phyloP scores from a whole-genome alignment of 2,329 filamentous ascomycete species.

The Pezizomycotina sp. region DNA sequence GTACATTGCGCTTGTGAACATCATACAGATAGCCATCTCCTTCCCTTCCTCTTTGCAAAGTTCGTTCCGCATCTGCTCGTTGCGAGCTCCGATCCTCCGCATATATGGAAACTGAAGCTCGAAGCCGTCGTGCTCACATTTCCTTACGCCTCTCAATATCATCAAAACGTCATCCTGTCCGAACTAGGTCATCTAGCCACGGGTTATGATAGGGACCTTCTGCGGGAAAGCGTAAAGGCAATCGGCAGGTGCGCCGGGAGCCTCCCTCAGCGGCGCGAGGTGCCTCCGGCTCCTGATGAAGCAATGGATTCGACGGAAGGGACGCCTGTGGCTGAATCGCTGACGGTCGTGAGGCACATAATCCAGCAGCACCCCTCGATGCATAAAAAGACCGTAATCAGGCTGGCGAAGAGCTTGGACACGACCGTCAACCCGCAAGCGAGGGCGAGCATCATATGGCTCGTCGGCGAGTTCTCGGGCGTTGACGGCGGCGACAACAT shows the following conservation, averaged over 20 bases:
- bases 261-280: constrained; percentile 46
- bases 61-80: constrained; percentile 84
- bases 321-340: constrained; percentile 76
- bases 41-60: constrained; percentile 65
- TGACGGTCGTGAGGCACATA: constrained; percentile 87
- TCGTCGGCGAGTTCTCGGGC: constrained; percentile 58
- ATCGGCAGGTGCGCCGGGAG: constrained; percentile 86
- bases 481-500: constrained; percentile 70
- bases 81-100: constrained; percentile 56
- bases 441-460: constrained; percentile 88
- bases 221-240: constrained; percentile 76
- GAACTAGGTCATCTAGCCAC: constrained; percentile 88
- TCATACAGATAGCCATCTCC: constrained; percentile 74
- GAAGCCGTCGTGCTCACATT: constrained; percentile 85
- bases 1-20: constrained; percentile 80
- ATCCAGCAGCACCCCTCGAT: constrained; percentile 77
- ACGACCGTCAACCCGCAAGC: constrained; percentile 74
- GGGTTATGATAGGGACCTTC: constrained; percentile 53
- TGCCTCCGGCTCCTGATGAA: constrained; percentile 64
- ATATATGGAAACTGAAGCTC: constrained; percentile 81
- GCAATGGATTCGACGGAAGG: too few species aligned
- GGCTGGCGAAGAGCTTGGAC: constrained; percentile 80
- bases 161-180: constrained; percentile 74
- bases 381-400: constrained; percentile 71
- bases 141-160: constrained; percentile 55